Evolutionary conservation across 805 yeast genomes (phyloP).

Genomic region (Schwanniomyces pseudopolymorphus): DNA sequence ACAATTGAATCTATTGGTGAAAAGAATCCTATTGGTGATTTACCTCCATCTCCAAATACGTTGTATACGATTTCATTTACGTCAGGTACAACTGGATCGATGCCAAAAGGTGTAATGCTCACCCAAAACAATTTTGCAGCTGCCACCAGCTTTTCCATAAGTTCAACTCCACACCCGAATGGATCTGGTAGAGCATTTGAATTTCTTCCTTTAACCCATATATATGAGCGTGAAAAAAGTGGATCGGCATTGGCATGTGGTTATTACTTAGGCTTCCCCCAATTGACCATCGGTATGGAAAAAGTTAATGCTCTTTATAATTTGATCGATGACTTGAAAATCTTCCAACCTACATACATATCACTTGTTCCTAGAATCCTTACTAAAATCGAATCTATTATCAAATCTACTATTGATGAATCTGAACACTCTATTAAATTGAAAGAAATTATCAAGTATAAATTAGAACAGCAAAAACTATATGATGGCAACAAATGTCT

Average conservation of each 20-base stretch:
- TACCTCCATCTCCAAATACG: constrained; percentile 33
- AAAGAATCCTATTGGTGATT: constrained; percentile 24
- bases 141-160: constrained; percentile 11
- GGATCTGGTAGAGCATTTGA: constrained; percentile 11
- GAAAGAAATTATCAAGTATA: constrained; percentile 16
- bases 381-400: constrained; percentile 35
- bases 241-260: constrained; percentile 23
- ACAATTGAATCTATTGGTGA: constrained; percentile 38
- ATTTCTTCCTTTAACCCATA: constrained; percentile 40
- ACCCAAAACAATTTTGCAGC: constrained; percentile 19
- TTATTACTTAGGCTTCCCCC: constrained; percentile 31
- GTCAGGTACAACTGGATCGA: constrained; percentile 69
- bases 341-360: constrained; percentile 26
- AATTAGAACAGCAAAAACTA: constrained; percentile 27
- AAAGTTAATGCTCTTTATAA: constrained; percentile 15
- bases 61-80: constrained; percentile 44
- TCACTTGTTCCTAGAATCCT: constrained; percentile 34
- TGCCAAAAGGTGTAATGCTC: constrained; percentile 73
- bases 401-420: constrained; percentile 15
- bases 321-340: constrained; percentile 29
- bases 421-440: constrained; percentile 12
- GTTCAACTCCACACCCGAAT: constrained; percentile 7
- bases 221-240: constrained; percentile 30
- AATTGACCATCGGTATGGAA: constrained; percentile 9
- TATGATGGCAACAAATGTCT: constrained; percentile 33